Conservation (phyloP, 176 grass and related monocot genomes). For the Ananas comosus region DNA sequence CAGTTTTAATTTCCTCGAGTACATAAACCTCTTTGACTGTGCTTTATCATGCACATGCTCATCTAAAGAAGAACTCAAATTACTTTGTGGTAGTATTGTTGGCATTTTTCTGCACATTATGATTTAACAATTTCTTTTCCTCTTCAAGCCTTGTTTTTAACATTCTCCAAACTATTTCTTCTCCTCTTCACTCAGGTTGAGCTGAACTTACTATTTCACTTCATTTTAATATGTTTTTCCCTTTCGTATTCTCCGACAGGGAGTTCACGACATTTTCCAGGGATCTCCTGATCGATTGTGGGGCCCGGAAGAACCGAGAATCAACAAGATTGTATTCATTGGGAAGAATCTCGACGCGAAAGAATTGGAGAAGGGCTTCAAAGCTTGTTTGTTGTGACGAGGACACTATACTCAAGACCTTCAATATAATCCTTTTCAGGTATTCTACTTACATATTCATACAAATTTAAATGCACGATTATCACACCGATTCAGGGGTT, state of each 20-base stretch:
- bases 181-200: background rate
- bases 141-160: no score
- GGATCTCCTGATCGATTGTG: constrained; percentile 90
- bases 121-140: no score
- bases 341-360: constrained; percentile 72
- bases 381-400: constrained; percentile 52
- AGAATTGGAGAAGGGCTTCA: constrained; percentile 90
- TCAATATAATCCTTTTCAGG: background rate
- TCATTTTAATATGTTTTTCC: background rate
- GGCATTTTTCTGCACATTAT: no score
- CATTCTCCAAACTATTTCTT: no score
- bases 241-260: constrained; percentile 20
- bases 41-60: no score
- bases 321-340: constrained; percentile 99
- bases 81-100: no score
- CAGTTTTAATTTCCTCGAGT: background rate
- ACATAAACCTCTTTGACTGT: no score
- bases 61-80: no score
- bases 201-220: background rate
- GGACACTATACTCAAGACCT: background rate
- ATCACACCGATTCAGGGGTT: no score
- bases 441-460: background rate
- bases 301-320: constrained; percentile 58
- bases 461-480: no score
- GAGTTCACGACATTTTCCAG: constrained; percentile 98